Percentiles rank a stretch among this genome's conserved stretches.
These are phyloP conservation scores for Ceriops tagal DNA, from an alignment of 345 rosid species.

Conservation along the genomic window DNA sequence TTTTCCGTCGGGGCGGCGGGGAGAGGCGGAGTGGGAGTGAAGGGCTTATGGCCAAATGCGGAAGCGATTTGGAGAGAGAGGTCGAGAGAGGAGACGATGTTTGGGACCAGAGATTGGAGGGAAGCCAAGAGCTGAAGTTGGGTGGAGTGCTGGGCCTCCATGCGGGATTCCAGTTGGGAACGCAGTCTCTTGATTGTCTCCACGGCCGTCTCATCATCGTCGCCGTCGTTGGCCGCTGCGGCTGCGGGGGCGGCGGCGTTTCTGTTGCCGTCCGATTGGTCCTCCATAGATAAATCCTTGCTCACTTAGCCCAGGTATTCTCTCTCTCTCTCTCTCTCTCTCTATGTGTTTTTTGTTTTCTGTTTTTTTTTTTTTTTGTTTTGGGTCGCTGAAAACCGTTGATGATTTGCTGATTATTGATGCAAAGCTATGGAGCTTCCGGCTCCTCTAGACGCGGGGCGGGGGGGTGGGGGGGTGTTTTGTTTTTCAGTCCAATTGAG, in stretches of 20 bases:
- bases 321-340: neutral
- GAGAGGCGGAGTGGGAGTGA: conserved; percentile 62
- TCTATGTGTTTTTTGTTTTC: neutral
- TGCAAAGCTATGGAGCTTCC: too few species aligned
- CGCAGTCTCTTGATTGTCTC: conserved; percentile 55
- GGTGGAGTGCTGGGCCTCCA: conserved; percentile 50
- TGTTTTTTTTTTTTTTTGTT: too few species aligned
- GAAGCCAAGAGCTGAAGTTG: conserved; percentile 69
- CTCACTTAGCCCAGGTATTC: neutral
- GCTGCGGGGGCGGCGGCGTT: conserved; percentile 15
- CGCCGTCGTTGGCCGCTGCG: neutral
- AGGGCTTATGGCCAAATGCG: conserved; percentile 62
- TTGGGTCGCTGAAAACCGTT: too few species aligned
- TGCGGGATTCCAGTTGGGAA: conserved; percentile 65
- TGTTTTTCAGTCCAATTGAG: too few species aligned
- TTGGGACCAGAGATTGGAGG: conserved; percentile 57
- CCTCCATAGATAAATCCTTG: conserved; percentile 26
- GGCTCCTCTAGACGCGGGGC: too few species aligned
- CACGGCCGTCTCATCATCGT: conserved; percentile 11
- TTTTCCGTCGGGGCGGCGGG: conserved; percentile 47
- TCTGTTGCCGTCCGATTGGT: conserved; percentile 35
- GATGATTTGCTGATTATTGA: too few species aligned
- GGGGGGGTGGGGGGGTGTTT: too few species aligned
- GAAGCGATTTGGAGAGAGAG: conserved; percentile 69
- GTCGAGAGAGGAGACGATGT: conserved; percentile 69